These are phyloP conservation scores for Agaricus sinodeliciosus DNA, from an alignment of 768 basidiomycete genomes.

Conservation along the genomic window DNA sequence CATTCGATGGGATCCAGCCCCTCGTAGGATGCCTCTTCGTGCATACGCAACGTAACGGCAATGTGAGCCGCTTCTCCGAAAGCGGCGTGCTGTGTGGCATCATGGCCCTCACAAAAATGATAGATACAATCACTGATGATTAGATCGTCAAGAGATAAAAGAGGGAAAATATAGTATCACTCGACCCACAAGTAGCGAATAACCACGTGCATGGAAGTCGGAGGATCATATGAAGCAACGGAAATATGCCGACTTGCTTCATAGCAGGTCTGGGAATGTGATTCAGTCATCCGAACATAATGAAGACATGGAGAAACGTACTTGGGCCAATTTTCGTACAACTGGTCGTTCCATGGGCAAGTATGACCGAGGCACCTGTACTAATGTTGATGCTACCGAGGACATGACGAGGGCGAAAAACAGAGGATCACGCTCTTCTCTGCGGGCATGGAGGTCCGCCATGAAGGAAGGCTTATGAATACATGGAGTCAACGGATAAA, in stretches of 20 bases:
- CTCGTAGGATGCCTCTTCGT: slow-evolving; percentile 81
- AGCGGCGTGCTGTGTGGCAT: slow-evolving; percentile 81
- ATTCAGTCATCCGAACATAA: background rate
- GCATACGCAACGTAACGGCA: slow-evolving; percentile 76
- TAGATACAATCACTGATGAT: slow-evolving; percentile 67
- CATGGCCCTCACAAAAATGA: slow-evolving; percentile 85
- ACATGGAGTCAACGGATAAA: slow-evolving; percentile 87
- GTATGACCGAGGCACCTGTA: slow-evolving; percentile 85
- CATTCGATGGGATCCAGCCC: slow-evolving; percentile 82
- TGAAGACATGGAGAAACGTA: slow-evolving; percentile 18
- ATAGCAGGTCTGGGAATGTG: slow-evolving; percentile 52
- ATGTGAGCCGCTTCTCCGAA: slow-evolving; percentile 86
- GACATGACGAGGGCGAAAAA: slow-evolving; percentile 91
- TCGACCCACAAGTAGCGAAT: slow-evolving; percentile 75
- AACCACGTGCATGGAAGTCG: slow-evolving; percentile 77
- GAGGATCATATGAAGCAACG: slow-evolving; percentile 76
- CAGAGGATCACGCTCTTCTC: slow-evolving; percentile 84
- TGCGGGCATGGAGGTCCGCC: slow-evolving; percentile 73
- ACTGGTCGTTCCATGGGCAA: slow-evolving; percentile 80
- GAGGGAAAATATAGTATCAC: slow-evolving; percentile 18
- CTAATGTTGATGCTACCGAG: slow-evolving; percentile 79
- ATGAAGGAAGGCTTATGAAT: slow-evolving; percentile 89
- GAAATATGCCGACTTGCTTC: slow-evolving; percentile 80
- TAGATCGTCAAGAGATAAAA: slow-evolving; percentile 9
- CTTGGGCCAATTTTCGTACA: slow-evolving; percentile 75